These are phyloP conservation scores for Dipodascus albidus DNA, from an alignment of 805 yeast genomes.

Conservation along the genomic window DNA sequence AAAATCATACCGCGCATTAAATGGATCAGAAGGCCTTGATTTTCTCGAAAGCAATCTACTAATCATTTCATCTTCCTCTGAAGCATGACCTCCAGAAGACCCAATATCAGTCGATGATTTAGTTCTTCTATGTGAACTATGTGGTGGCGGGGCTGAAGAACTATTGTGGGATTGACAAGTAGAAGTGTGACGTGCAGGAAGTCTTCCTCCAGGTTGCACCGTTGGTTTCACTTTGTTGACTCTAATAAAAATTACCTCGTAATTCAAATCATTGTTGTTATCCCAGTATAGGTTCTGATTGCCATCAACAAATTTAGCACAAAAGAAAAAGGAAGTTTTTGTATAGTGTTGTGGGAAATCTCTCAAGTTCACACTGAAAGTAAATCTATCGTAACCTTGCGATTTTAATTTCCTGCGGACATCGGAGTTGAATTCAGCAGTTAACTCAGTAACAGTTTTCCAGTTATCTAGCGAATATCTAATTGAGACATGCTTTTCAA, in stretches of 20 bases:
- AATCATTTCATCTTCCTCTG: not conserved
- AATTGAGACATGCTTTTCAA: slow-evolving; percentile 52
- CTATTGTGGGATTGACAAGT: not conserved
- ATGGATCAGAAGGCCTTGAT: not conserved
- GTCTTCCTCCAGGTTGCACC: not conserved
- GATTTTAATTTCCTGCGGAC: slow-evolving; percentile 10
- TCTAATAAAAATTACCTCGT: slow-evolving; percentile 35
- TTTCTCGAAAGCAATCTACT: not conserved
- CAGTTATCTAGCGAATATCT: slow-evolving; percentile 72
- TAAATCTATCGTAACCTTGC: slow-evolving; percentile 48
- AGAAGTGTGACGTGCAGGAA: not conserved
- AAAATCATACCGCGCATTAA: not conserved
- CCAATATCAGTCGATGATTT: not conserved
- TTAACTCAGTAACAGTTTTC: slow-evolving; percentile 62
- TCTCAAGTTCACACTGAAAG: slow-evolving; percentile 36
- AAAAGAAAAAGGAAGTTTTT: slow-evolving; percentile 30
- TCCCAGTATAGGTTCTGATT: slow-evolving; percentile 60
- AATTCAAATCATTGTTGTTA: slow-evolving; percentile 52
- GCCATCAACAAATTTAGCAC: slow-evolving; percentile 41
- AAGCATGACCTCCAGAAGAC: not conserved
- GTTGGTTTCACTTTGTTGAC: slow-evolving; percentile 7
- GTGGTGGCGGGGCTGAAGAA: not conserved
- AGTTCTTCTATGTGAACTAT: not conserved
- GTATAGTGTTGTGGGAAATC: slow-evolving; percentile 21
- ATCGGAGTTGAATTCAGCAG: slow-evolving; percentile 39